Evolutionary conservation across 306 rosid species (phyloP).

Genomic region (Cucurbita maxima): DNA sequence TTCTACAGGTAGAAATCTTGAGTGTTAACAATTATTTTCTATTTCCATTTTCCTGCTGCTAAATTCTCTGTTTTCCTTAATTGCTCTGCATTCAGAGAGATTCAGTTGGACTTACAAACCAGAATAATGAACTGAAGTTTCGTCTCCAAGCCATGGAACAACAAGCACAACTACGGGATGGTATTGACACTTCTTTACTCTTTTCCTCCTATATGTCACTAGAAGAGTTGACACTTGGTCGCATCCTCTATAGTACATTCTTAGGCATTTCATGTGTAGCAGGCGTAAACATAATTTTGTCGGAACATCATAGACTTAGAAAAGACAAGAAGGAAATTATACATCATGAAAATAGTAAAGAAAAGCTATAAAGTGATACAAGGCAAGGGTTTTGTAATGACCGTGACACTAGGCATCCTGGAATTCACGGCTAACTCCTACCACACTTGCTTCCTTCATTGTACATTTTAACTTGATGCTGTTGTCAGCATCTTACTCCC

Average conservation of each 20-base stretch:
- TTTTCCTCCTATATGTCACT: no score
- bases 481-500: not conserved
- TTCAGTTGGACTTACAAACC: slow-evolving; percentile 73
- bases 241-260: no score
- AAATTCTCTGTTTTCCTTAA: not conserved
- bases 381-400: no score
- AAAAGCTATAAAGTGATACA: no score
- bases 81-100: slow-evolving; percentile 49
- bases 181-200: slow-evolving; percentile 20
- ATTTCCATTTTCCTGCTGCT: not conserved
- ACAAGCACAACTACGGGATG: slow-evolving; percentile 91
- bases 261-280: no score
- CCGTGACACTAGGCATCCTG: not conserved
- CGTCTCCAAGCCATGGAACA: slow-evolving; percentile 99
- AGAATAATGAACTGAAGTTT: slow-evolving; percentile 86
- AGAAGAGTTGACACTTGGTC: no score
- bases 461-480: not conserved
- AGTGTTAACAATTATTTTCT: not conserved
- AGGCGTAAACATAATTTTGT: no score
- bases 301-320: no score
- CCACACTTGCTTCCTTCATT: not conserved
- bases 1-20: slow-evolving; percentile 51
- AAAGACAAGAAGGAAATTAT: no score
- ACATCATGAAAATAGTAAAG: no score
- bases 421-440: not conserved